A percentile compares a stretch with the other conserved stretches of the same genome.
Evolutionary conservation across 176 grass and related monocot species (phyloP).

Genomic region (Cenchrus fungigraminus): DNA sequence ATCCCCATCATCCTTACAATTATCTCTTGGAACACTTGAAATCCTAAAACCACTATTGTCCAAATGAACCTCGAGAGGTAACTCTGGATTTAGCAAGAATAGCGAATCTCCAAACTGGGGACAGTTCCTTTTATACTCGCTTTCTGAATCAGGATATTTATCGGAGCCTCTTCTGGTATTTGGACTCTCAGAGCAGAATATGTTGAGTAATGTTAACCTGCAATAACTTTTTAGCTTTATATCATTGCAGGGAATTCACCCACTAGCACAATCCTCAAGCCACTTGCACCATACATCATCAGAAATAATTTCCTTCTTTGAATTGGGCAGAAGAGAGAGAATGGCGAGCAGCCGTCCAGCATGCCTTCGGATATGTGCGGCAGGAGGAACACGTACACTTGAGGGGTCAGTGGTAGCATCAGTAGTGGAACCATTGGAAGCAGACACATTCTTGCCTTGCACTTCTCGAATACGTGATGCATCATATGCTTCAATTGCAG

Average conservation of each 20-base stretch:
- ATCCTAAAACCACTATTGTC: slow-evolving; percentile 48
- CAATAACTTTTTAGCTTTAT: slow-evolving; percentile 88
- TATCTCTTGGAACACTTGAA: slow-evolving; percentile 49
- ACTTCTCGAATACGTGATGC: slow-evolving; percentile 80
- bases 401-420: slow-evolving; percentile 60
- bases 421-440: slow-evolving; percentile 54
- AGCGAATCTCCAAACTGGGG: slow-evolving; percentile 82
- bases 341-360: slow-evolving; percentile 83
- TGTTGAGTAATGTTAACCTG: slow-evolving; percentile 77
- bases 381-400: slow-evolving; percentile 85
- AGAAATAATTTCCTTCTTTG: slow-evolving; percentile 73
- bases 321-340: slow-evolving; percentile 80
- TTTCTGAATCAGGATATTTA: slow-evolving; percentile 48
- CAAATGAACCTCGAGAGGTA: slow-evolving; percentile 59
- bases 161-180: slow-evolving; percentile 43
- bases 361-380: slow-evolving; percentile 90
- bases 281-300: slow-evolving; percentile 89
- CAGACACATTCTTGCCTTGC: slow-evolving; percentile 50
- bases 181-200: slow-evolving; percentile 54
- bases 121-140: slow-evolving; percentile 62
- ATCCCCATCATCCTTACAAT: slow-evolving; percentile 39
- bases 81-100: slow-evolving; percentile 90
- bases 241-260: slow-evolving; percentile 70
- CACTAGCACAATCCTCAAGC: slow-evolving; percentile 90
- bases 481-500: slow-evolving; percentile 95